phyloP scores from a whole-genome alignment of 805 yeast species.

The Sporopachydermia lactativora region DNA sequence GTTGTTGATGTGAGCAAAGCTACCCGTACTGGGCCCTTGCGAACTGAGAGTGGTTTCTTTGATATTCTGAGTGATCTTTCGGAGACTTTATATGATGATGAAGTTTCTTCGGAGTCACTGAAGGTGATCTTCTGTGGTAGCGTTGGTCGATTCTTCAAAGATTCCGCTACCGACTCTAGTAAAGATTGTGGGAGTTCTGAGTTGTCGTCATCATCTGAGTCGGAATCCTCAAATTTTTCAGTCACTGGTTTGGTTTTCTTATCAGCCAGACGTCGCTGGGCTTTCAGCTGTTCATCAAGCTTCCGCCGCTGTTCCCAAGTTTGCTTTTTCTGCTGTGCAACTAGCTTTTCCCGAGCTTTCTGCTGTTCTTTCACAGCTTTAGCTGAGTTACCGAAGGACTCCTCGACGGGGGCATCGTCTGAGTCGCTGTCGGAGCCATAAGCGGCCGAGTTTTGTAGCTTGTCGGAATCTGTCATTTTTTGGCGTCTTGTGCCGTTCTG shows the following conservation, averaged over 20 bases:
- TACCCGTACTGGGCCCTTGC: neutral
- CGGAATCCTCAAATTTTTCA: neutral
- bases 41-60: neutral
- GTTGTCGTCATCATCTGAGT: neutral
- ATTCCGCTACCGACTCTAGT: neutral
- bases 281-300: neutral
- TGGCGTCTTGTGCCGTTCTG: too few species aligned
- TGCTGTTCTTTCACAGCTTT: neutral
- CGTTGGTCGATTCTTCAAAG: neutral
- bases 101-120: neutral
- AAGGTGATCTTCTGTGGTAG: neutral
- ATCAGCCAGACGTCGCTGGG: neutral
- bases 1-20: neutral
- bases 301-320: neutral
- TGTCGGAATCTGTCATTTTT: too few species aligned
- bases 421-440: too few species aligned
- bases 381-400: neutral
- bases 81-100: neutral
- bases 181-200: neutral
- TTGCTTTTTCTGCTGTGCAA: neutral
- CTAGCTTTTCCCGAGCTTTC: neutral
- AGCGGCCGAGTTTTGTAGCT: too few species aligned
- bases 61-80: neutral
- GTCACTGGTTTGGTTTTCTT: too few species aligned
- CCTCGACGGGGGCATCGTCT: conserved; percentile 1